phyloP scores from a whole-genome alignment of 202 grass and related monocot genomes.

The Eragrostis tef region DNA sequence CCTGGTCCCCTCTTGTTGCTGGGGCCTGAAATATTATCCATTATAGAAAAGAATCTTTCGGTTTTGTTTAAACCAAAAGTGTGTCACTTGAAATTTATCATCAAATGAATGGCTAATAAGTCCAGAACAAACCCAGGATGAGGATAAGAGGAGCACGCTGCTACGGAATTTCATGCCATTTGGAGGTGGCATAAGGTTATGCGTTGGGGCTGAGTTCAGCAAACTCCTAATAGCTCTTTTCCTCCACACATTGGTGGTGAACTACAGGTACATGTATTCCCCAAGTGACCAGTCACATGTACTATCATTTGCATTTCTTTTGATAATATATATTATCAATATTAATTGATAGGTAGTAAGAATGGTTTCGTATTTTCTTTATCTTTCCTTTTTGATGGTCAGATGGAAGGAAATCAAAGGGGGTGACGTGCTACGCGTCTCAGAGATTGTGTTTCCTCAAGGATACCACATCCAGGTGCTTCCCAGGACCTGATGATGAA shows the following conservation, averaged over 20 bases:
- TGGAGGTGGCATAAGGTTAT: conserved; percentile 62
- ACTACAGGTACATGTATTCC: conserved; percentile 54
- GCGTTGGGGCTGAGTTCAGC: conserved; percentile 62
- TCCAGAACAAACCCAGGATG: conserved; percentile 13
- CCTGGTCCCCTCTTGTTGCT: too few species aligned
- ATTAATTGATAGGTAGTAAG: too few species aligned
- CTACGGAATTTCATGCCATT: conserved; percentile 59
- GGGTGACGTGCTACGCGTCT: conserved; percentile 46
- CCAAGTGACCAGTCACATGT: not conserved
- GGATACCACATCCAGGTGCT: conserved; percentile 51
- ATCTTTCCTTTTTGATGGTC: not conserved
- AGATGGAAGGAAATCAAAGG: conserved; percentile 52
- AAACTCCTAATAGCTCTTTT: conserved; percentile 55
- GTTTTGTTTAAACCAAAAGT: not conserved
- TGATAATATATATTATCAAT: not conserved
- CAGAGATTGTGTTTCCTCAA: conserved; percentile 32
- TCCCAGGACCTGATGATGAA: conserved; percentile 9
- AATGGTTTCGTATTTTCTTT: too few species aligned
- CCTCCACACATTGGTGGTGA: conserved; percentile 61
- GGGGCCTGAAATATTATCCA: not conserved
- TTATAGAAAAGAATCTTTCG: not conserved
- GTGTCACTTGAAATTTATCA: not conserved
- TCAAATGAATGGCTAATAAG: not conserved
- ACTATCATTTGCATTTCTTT: conserved; percentile 1
- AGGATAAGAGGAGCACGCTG: conserved; percentile 31